Percentiles rank a stretch among this genome's conserved stretches.
Conservation (phyloP, 805 yeast genomes). For the Pichia heedii region DNA sequence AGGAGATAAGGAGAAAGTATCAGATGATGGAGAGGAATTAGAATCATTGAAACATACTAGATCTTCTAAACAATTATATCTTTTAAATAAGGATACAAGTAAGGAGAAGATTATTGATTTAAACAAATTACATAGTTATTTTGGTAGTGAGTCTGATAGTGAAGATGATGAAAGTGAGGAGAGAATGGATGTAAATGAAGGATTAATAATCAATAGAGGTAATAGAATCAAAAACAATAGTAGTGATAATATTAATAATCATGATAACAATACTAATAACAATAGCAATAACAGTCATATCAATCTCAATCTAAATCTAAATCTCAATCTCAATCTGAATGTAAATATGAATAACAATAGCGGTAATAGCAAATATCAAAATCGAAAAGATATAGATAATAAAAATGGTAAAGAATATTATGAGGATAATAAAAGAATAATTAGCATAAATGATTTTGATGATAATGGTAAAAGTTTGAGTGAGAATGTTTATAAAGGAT, state of each 20-base stretch:
- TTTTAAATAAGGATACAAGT: conserved; percentile 16
- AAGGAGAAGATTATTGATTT: conserved; percentile 21
- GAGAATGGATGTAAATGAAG: neutral
- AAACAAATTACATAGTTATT: conserved; percentile 24
- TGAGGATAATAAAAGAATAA: neutral
- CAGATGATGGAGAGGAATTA: conserved; percentile 8
- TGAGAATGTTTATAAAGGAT: conserved; percentile 7
- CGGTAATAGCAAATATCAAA: neutral
- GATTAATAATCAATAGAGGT: neutral
- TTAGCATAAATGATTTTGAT: conserved; percentile 2
- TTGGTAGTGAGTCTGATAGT: conserved; percentile 17
- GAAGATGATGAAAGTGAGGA: conserved; percentile 9
- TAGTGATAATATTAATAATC: neutral
- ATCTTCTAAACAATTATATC: conserved; percentile 23
- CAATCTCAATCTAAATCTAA: too few relatives aligned
- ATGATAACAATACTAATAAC: neutral
- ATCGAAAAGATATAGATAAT: neutral
- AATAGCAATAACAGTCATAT: too few relatives aligned
- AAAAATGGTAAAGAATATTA: neutral
- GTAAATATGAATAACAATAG: too few relatives aligned
- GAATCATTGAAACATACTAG: conserved; percentile 19
- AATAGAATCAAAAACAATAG: too few relatives aligned
- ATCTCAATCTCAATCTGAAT: too few relatives aligned
- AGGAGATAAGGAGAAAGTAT: conserved; percentile 10
- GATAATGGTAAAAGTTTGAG: conserved; percentile 1